Percentiles rank a stretch among this genome's conserved stretches.
phyloP scores from a whole-genome alignment of 805 yeast species.

The Candida patagonica region DNA sequence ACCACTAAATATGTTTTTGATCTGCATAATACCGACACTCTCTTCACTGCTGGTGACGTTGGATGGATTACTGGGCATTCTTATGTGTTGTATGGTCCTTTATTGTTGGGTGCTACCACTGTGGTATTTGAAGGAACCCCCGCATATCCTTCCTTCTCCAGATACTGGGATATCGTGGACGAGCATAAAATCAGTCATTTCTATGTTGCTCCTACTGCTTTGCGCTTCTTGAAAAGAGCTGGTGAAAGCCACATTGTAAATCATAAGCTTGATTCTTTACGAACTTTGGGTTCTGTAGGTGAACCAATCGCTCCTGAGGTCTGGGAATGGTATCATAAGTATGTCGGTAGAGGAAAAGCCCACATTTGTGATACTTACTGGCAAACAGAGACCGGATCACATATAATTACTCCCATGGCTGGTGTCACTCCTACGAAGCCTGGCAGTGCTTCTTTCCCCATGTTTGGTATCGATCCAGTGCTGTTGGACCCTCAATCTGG shows the following conservation, averaged over 20 bases:
- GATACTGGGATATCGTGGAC: slow-evolving; percentile 93
- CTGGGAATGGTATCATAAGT: slow-evolving; percentile 93
- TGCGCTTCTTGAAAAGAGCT: slow-evolving; percentile 75
- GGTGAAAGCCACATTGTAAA: slow-evolving; percentile 66
- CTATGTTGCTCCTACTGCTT: slow-evolving; percentile 93
- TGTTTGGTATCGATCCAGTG: slow-evolving; percentile 85
- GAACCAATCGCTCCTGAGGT: slow-evolving; percentile 94
- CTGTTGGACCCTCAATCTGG: slow-evolving; percentile 92
- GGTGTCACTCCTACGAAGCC: slow-evolving; percentile 94
- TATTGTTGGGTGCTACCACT: slow-evolving; percentile 77
- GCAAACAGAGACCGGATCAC: slow-evolving; percentile 98
- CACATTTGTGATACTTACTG: slow-evolving; percentile 95
- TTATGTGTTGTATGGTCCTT: slow-evolving; percentile 89
- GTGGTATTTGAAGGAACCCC: slow-evolving; percentile 96
- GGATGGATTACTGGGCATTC: slow-evolving; percentile 99
- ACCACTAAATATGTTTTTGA: slow-evolving; percentile 92
- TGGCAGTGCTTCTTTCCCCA: slow-evolving; percentile 93
- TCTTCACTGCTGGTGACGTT: slow-evolving; percentile 96
- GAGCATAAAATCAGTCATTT: slow-evolving; percentile 81
- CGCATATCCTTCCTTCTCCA: slow-evolving; percentile 87
- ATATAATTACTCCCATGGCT: slow-evolving; percentile 86
- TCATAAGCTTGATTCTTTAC: slow-evolving; percentile 64
- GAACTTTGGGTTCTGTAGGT: slow-evolving; percentile 91
- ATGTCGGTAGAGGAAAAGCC: slow-evolving; percentile 74
- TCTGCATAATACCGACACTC: slow-evolving; percentile 72